Base-by-base conservation (phyloP, 1,284 basidiomycete species). In the Amylostereum chailletii region DNA sequence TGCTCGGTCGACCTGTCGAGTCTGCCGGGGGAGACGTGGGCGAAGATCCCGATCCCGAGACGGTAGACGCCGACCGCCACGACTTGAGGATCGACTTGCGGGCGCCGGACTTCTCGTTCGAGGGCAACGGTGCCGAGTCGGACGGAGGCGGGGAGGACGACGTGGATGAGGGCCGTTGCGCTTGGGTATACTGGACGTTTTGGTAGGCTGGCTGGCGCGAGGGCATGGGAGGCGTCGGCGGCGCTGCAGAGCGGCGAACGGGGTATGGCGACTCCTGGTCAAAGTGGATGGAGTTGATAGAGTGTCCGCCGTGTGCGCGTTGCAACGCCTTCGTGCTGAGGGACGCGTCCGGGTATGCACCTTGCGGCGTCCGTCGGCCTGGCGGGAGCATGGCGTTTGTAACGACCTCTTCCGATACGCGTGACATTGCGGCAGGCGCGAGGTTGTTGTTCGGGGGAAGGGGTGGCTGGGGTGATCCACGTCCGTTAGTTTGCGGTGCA, bases 71-170 rank as follows among this genome's bases (percentile, higher is more conserved):
- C 27, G 75, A 70, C 57, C 75, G 79, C 71, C 75, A 78, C 9
- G 70, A 68, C 61, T 86, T 86, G 55, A 86, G 64, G 53, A 87
- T 86, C 10, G 85, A 86, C 66, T 85, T 87, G 40, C 81, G 77
- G 42, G 69, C 70, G 32, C 65, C 58, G 37, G 41, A 50, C 40
- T 30, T 54, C 31, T 56, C 69, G 42, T 10, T 30, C n/a, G 54
- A 54, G 9, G 54, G 50, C 10, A 61, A 45, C 26, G 53, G 54
- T 6, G 65, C 55, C 42, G 63, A 19, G 19, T 19, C 19, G 1
- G 19, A 19, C 19, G 19, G 19, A 19, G 19, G 19, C 19, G 19
- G 19, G 19, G 19, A 19, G 19, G 19, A 19, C 19, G 19, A 19
- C 19, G 19, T 19, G 19, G 19, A 19, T 19, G 19, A 58, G 2